Conservation (phyloP, 1,284 basidiomycete genomes). For the Sporisorium scitamineum region DNA sequence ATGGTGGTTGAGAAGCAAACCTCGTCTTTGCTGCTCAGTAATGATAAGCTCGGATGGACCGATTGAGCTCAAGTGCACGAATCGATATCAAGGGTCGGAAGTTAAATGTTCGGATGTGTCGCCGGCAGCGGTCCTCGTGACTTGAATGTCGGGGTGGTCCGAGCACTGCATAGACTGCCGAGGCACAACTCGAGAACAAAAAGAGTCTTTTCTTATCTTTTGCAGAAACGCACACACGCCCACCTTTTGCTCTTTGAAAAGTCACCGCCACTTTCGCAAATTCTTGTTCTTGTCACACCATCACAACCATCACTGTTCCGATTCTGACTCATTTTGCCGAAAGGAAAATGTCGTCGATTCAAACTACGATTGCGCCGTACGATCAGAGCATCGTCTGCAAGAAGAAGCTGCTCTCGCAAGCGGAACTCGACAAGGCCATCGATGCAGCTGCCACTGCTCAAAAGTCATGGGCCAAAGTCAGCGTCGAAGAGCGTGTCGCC, state of each 20-base stretch:
- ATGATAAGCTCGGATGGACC: neutral
- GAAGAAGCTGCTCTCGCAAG: constrained; percentile 69
- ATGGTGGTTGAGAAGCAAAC: neutral
- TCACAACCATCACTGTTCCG: neutral
- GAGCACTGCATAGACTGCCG: constrained; percentile 19
- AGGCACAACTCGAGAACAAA: constrained; percentile 29
- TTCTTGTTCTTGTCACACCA: constrained; percentile 5
- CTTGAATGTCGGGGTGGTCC: constrained; percentile 14
- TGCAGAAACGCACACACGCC: neutral
- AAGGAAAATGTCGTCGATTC: constrained; percentile 64
- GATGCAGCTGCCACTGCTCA: constrained; percentile 77
- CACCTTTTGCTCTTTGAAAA: constrained; percentile 1
- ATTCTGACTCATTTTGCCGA: neutral
- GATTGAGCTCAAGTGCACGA: neutral
- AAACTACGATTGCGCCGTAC: constrained; percentile 73
- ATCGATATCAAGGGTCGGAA: neutral
- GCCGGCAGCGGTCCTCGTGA: constrained; percentile 2
- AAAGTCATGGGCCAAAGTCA: constrained; percentile 78
- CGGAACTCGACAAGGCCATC: constrained; percentile 76
- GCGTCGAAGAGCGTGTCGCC: constrained; percentile 79
- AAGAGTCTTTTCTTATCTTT: constrained; percentile 4
- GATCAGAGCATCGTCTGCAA: constrained; percentile 71
- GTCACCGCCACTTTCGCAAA: neutral
- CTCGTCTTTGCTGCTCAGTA: neutral
- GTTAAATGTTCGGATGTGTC: neutral